Conservation (phyloP, 495 filamentous ascomycete species). For the Aspergillus sparsus region DNA sequence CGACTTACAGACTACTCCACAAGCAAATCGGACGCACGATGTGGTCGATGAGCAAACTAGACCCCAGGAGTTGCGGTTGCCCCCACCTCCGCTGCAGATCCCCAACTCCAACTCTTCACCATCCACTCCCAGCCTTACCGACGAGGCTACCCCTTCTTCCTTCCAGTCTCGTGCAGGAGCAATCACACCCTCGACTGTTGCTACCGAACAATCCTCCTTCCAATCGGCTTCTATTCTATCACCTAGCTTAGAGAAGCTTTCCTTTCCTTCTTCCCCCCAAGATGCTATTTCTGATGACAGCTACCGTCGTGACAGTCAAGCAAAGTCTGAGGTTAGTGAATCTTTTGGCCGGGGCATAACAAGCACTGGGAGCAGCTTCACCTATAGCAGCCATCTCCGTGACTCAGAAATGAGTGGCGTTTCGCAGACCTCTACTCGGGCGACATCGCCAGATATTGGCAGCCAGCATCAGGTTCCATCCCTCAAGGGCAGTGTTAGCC, state of each 20-base stretch:
- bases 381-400: conserved; percentile 69
- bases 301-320: conserved; percentile 31
- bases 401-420: conserved; percentile 80
- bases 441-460: conserved; percentile 79
- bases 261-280: conserved; percentile 32
- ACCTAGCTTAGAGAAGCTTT: conserved; percentile 39
- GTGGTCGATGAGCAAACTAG: conserved; percentile 16
- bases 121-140: conserved; percentile 44
- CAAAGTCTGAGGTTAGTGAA: conserved; percentile 41
- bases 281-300: conserved; percentile 18
- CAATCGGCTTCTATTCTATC: conserved; percentile 40
- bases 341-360: conserved; percentile 46
- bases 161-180: conserved; percentile 35
- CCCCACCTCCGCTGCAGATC: conserved; percentile 45
- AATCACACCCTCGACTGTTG: conserved; percentile 23
- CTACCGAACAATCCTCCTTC: conserved; percentile 25
- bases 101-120: conserved; percentile 37
- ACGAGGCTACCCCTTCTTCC: conserved; percentile 46
- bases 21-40: conserved; percentile 19
- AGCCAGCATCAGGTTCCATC: conserved; percentile 43
- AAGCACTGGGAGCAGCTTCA: conserved; percentile 67
- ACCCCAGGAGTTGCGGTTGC: conserved; percentile 39
- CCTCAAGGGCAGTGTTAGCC: conserved; percentile 58
- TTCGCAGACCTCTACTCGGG: conserved; percentile 82
- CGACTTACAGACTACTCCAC: conserved; percentile 25